Evolutionary conservation across 2,329 filamentous ascomycete genomes (phyloP), one percentile per base, ranked within the genome.

Genomic region (Colletotrichum liaoningense): DNA sequence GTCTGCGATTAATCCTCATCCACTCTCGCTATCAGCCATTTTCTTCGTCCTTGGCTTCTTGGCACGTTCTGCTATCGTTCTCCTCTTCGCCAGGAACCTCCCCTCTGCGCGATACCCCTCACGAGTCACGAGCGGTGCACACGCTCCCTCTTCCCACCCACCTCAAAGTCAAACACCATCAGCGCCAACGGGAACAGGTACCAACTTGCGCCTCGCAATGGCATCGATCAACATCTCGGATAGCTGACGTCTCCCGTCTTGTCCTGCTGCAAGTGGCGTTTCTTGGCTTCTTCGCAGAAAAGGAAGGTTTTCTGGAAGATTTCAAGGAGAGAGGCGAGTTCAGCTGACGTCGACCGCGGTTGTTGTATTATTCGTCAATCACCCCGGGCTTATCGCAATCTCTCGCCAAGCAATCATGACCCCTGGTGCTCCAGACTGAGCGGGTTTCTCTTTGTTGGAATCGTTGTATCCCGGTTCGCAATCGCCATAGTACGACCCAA

Each of bases 41-140:
- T 60, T 73, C 67, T 49, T 42, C 54, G 54, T 42, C 26, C 35
- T 30, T 35, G 63, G 30, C 24, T 22, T 24, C 67, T 70, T 70
- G 70, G 70, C 70, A 42, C n/a, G 55, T 60, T 57, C 58, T 57
- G 30, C 46, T 66, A 70, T 70, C 70, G 62, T 26, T 73, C 33
- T 56, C 24, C 46, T 26, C 19, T 11, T 28, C n/a, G 38, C 59
- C 66, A 63, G 63, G 63, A 60, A 52, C 35, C 60, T 24, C 30
- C 52, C 6, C 42, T 35, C 42, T 49, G 42, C 28, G 42, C 22
- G 2, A 28, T 65, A 63, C 19, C 66, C 66, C 16, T 57, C 24
- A 35, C 55, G 33, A 35, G 8, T 28, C 16, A 5, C 9, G 35
- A 26, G 65, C 56, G 57, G 35, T 35, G 46, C 30, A 35, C 9